Conservation (phyloP, 202 grass and related monocot species). For the Panicum virgatum region DNA sequence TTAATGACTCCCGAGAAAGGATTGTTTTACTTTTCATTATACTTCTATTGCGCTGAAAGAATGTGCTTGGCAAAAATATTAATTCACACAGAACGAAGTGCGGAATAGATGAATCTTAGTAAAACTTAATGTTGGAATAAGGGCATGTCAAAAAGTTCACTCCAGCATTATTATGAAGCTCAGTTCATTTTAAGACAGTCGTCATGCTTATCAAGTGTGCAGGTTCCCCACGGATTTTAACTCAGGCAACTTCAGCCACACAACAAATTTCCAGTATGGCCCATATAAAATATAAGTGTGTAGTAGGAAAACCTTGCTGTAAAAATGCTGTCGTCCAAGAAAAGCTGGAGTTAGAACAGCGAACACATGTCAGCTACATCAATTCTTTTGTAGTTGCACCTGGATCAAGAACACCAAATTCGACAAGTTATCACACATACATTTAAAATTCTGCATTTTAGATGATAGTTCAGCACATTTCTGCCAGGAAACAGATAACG, state of each 20-base stretch:
- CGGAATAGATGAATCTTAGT: constrained; percentile 1
- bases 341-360: background rate
- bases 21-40: constrained; percentile 43
- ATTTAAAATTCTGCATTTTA: background rate
- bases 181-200: background rate
- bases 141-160: background rate
- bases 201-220: background rate
- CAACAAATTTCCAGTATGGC: background rate
- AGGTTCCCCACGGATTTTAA: constrained; percentile 9
- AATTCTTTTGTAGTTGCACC: constrained; percentile 13
- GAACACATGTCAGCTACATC: background rate
- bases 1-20: constrained; percentile 41
- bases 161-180: constrained; percentile 24
- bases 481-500: background rate
- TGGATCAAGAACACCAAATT: constrained; percentile 33
- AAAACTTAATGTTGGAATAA: background rate
- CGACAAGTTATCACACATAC: background rate
- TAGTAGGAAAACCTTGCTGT: constrained; percentile 20
- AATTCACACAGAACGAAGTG: constrained; percentile 10
- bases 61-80: constrained; percentile 33
- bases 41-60: constrained; percentile 10
- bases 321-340: background rate
- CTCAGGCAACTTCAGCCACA: constrained; percentile 9
- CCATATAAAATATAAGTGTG: constrained; percentile 6
- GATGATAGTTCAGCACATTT: background rate